Base-by-base conservation (phyloP, 306 rosid genomes). In the Neltuma alba region DNA sequence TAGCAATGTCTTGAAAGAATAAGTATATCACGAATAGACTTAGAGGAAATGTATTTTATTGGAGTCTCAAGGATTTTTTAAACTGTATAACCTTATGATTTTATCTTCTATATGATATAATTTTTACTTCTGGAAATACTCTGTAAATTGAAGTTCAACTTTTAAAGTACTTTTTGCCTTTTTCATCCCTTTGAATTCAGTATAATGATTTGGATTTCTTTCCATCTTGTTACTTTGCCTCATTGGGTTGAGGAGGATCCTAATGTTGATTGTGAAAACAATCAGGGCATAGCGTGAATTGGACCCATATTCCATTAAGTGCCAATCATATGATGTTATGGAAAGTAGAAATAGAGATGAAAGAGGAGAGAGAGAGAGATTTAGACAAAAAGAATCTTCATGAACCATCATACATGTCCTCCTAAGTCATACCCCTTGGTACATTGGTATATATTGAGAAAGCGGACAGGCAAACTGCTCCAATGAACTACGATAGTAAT, bases 31-130 rank as follows among this genome's bases (percentile, higher is more conserved):
- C 23, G 31, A 47, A 42, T 75, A 67, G 57, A 57, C 62, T 75
- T 34, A 40, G 41, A 50, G 52, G 75, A 58, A 33, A 71, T 10
- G 75, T 64, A n/a, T 44, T 40, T 82, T 83, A 65, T 77, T 77
- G 41, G 14, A 69, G 44, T 69, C 12, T 50, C 57, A 1, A 25
- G 47, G 68, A 12, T 27, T 63, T 65, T 3, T 66, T 41, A 55
- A 55, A 77, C 23, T 72, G 75, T 63, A 41, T 15, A 42, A 36
- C 45, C 33, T 77, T 25, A 30, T 45, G 30, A 83, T 10, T 63
- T 64, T 82, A 52, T 55, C 48, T 84, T 30, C 76, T 72, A 15
- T 60, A 28, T 63, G 45, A 28, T 25, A 27, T 40, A 23, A 25
- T 77, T 33, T 50, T 80, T 52, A 23, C 21, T 65, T 44, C 55